Evolutionary conservation across 768 basidiomycete species (phyloP).

Genomic region (Phanerochaete sordida): DNA sequence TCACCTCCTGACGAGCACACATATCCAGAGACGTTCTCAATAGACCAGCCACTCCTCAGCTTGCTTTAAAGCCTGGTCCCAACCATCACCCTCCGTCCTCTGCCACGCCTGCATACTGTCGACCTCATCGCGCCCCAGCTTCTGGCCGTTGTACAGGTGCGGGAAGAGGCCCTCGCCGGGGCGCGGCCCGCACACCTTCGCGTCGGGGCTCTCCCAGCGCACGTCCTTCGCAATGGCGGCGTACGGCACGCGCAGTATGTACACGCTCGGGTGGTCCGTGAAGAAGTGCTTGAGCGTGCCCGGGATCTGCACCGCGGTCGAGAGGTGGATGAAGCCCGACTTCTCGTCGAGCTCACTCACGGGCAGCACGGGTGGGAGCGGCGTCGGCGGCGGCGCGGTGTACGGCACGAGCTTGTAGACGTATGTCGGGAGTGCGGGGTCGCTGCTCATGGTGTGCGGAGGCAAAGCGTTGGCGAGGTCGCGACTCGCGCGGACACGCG

Average conservation of each 20-base stretch:
- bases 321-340: slow-evolving; percentile 48
- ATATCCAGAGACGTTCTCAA: neutral
- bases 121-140: slow-evolving; percentile 20
- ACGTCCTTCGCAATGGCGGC: slow-evolving; percentile 18
- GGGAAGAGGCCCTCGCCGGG: slow-evolving; percentile 22
- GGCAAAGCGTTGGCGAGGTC: neutral
- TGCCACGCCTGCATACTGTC: slow-evolving; percentile 16
- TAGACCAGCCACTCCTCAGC: slow-evolving; percentile 22
- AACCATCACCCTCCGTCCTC: slow-evolving; percentile 13
- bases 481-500: neutral
- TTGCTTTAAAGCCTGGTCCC: slow-evolving; percentile 21
- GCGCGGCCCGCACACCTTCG: slow-evolving; percentile 19
- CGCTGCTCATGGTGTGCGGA: neutral
- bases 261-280: slow-evolving; percentile 20
- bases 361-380: slow-evolving; percentile 33
- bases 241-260: slow-evolving; percentile 24
- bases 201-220: slow-evolving; percentile 26
- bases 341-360: slow-evolving; percentile 36
- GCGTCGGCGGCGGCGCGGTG: slow-evolving; percentile 34
- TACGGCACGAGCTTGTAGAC: slow-evolving; percentile 59
- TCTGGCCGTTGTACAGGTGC: slow-evolving; percentile 17
- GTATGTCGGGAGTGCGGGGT: slow-evolving; percentile 38
- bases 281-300: slow-evolving; percentile 39
- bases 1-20: neutral
- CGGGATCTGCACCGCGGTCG: slow-evolving; percentile 34